Conservation (phyloP, 2,329 filamentous ascomycete genomes). For the Colletotrichum viniferum region DNA sequence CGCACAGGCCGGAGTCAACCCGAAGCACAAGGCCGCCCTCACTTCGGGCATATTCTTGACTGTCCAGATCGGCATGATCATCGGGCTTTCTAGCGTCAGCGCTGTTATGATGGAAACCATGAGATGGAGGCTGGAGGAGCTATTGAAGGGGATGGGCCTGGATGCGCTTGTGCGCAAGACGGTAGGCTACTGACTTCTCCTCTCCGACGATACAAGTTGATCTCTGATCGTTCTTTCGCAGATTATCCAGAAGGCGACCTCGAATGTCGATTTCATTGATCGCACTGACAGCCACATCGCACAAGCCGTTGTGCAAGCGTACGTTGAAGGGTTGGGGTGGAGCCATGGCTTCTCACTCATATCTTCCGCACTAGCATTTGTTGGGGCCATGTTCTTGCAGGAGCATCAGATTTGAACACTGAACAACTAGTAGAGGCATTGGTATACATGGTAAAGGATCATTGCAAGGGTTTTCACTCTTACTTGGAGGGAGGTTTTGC, state of each 20-base stretch:
- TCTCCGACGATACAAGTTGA: not conserved
- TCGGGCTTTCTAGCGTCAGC: constrained; percentile 43
- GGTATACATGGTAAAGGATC: not conserved
- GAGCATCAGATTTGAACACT: constrained; percentile 25
- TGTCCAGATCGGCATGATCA: constrained; percentile 38
- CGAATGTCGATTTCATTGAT: constrained; percentile 36
- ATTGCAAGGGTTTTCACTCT: not conserved
- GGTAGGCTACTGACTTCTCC: not conserved
- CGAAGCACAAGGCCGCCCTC: constrained; percentile 41
- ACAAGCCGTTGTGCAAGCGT: constrained; percentile 33
- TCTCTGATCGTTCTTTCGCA: constrained; percentile 1
- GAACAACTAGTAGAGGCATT: not conserved
- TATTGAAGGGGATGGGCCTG: constrained; percentile 18
- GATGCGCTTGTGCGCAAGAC: constrained; percentile 6
- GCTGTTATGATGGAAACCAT: constrained; percentile 33
- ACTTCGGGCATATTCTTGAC: constrained; percentile 45
- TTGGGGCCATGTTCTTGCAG: constrained; percentile 28
- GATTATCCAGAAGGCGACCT: constrained; percentile 35
- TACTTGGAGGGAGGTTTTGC: not conserved
- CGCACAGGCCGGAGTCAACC: constrained; percentile 42
- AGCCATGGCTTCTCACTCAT: constrained; percentile 37
- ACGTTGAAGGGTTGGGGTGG: constrained; percentile 38
- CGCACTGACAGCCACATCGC: constrained; percentile 27
- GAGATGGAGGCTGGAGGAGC: constrained; percentile 16
- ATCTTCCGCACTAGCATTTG: constrained; percentile 28